Conservation (phyloP, 768 basidiomycete species). For the Pleurotus giganteus region DNA sequence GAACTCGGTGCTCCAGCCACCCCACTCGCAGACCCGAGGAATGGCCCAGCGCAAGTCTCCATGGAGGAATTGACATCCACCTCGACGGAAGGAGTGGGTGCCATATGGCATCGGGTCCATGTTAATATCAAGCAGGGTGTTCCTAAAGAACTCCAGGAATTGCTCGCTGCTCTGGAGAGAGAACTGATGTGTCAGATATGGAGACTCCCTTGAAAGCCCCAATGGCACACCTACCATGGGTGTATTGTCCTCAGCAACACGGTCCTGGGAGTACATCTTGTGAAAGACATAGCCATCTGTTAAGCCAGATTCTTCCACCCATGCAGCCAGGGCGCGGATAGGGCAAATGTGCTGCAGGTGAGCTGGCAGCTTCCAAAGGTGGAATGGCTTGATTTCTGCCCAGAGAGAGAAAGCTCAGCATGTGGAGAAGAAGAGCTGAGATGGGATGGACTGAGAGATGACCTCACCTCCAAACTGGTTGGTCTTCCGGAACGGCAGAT, state of each 20-base stretch:
- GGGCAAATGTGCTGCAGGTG: conserved; percentile 31
- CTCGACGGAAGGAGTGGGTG: conserved; percentile 38
- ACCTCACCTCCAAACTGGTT: conserved; percentile 25
- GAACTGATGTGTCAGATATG: not conserved
- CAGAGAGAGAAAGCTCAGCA: too few relatives aligned
- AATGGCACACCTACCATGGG: too few relatives aligned
- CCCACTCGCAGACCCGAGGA: conserved; percentile 42
- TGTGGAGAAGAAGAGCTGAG: too few relatives aligned
- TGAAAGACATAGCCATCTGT: conserved; percentile 31
- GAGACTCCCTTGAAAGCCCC: too few relatives aligned
- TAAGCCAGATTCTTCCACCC: conserved; percentile 19
- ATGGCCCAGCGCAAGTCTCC: conserved; percentile 30
- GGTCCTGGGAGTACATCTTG: conserved; percentile 22
- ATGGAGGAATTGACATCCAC: conserved; percentile 39
- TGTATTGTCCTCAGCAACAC: too few relatives aligned
- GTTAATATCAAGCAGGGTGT: conserved; percentile 37
- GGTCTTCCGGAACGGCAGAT: conserved; percentile 25
- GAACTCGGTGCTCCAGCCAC: conserved; percentile 42
- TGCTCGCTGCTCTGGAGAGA: conserved; percentile 30
- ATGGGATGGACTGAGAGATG: not conserved
- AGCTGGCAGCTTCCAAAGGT: conserved; percentile 19
- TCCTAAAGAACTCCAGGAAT: conserved; percentile 36
- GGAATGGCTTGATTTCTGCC: conserved; percentile 30
- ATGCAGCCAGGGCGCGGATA: conserved; percentile 28
- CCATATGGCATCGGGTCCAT: conserved; percentile 36